Conservation (phyloP, 2,329 filamentous ascomycete species). For the Colletotrichum lindemuthianum region DNA sequence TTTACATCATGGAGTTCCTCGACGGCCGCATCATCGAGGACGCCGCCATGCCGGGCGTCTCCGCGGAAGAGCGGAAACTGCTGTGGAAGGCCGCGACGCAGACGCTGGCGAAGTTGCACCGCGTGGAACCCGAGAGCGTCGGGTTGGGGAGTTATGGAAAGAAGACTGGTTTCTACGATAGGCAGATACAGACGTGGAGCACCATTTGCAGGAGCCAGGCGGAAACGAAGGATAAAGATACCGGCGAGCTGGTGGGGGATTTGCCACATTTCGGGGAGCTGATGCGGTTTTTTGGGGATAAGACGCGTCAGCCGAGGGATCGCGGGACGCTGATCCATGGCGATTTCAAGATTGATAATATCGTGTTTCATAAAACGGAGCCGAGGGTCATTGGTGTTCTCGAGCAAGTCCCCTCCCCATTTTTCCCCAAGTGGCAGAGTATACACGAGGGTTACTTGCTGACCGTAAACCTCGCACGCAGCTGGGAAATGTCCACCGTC, state of each 20-base stretch:
- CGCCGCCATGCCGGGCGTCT: conserved; percentile 78
- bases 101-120: conserved; percentile 87
- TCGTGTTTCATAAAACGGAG: conserved; percentile 90
- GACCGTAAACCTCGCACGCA: conserved; percentile 41
- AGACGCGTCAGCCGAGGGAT: conserved; percentile 77
- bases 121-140: conserved; percentile 72
- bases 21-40: conserved; percentile 95
- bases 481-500: conserved; percentile 98
- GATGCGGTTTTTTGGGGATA: conserved; percentile 79
- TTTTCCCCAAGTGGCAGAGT: neutral
- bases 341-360: conserved; percentile 95
- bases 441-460: neutral
- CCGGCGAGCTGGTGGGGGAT: conserved; percentile 77
- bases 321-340: conserved; percentile 86
- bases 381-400: conserved; percentile 90
- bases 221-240: conserved; percentile 78
- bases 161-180: conserved; percentile 79
- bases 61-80: conserved; percentile 72
- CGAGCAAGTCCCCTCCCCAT: conserved; percentile 65
- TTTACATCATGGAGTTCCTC: conserved; percentile 97
- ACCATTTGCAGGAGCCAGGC: conserved; percentile 84
- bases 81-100: conserved; percentile 89
- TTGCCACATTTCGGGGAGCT: conserved; percentile 87
- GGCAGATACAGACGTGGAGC: conserved; percentile 86
- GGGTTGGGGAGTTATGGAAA: conserved; percentile 80